Evolutionary conservation across 2,329 filamentous ascomycete species (phyloP), one percentile per base, ranked within the genome.

Genomic region (Neonectria magnoliae): DNA sequence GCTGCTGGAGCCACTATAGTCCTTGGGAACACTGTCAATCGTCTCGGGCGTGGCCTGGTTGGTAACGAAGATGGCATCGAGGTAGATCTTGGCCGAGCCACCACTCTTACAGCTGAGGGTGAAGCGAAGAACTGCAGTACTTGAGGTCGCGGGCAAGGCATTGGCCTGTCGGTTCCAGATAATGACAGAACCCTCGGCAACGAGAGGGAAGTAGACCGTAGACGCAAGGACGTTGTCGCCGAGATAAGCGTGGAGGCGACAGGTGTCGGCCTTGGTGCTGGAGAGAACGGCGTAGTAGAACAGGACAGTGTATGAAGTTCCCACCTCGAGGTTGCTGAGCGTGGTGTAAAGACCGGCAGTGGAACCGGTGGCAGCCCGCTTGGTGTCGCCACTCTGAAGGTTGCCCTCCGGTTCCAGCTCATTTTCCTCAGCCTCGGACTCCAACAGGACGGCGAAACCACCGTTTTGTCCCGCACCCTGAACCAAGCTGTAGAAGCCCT

Each of bases 41-140:
- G 53, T 70, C 14, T 57, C 64, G 5, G 64, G 62, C 2, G 68
- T 72, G 13, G 71, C 70, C 41, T 67, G 60, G 57, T 72, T 69
- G 4, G 70, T 72, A 1, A 72, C 45, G 11, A 72, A 72, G 55
- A 72, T 58, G 0, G 69, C 67, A 18, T 72, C 69, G 1, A 72
- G 33, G 10, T 69, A 60, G 11, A 72, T 45, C 0, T 38, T 6
- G 0, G 67, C 65, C 1, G 54, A 14, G 2, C 56, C 62, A 5
- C 68, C 62, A 6, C n/a, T 31, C 4, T 13, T 22, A 31, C 70
- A 72, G 1, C 48, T 62, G 4, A 71, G 59, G 16, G 55, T 57
- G 16, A 72, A 62, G 14, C 51, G 57, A 25, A 72, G 31, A 13
- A 45, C 22, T 2, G 53, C 64, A 0, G 57, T 18, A 0, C 33